Evolutionary conservation across 768 basidiomycete species (phyloP).

Genomic region (Naganishia vishniacii): DNA sequence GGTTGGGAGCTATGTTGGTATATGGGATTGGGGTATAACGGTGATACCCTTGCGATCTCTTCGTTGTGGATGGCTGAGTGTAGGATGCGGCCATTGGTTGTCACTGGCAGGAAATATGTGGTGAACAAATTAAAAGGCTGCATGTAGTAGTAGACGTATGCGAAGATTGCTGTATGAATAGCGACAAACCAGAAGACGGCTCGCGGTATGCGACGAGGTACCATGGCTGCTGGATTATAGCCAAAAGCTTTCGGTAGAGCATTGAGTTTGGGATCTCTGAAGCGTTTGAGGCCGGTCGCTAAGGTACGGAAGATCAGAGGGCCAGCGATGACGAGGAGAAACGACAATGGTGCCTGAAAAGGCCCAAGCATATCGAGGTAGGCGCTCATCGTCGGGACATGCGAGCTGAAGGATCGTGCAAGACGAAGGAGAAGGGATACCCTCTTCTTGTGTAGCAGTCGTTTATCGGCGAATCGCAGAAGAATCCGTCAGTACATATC

Average conservation of each 20-base stretch:
- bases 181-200: conserved; percentile 29
- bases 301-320: conserved; percentile 31
- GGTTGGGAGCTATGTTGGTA: conserved; percentile 3
- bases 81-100: conserved; percentile 27
- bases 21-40: background rate
- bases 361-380: conserved; percentile 24
- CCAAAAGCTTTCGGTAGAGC: conserved; percentile 13
- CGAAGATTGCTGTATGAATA: conserved; percentile 30
- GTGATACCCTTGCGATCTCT: background rate
- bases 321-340: conserved; percentile 33
- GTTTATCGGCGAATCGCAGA: no score
- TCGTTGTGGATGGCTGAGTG: conserved; percentile 25
- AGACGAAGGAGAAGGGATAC: no score
- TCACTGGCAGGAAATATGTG: conserved; percentile 32
- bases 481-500: no score
- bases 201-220: conserved; percentile 19
- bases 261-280: conserved; percentile 15
- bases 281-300: conserved; percentile 17
- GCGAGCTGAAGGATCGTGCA: background rate
- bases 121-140: conserved; percentile 40
- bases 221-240: conserved; percentile 16
- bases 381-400: background rate
- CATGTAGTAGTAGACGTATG: conserved; percentile 29
- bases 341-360: conserved; percentile 30
- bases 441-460: no score